Percentiles rank a stretch among this genome's conserved stretches.
Evolutionary conservation across 2,329 filamentous ascomycete species (phyloP).

Genomic region (Achaetomium macrosporum): DNA sequence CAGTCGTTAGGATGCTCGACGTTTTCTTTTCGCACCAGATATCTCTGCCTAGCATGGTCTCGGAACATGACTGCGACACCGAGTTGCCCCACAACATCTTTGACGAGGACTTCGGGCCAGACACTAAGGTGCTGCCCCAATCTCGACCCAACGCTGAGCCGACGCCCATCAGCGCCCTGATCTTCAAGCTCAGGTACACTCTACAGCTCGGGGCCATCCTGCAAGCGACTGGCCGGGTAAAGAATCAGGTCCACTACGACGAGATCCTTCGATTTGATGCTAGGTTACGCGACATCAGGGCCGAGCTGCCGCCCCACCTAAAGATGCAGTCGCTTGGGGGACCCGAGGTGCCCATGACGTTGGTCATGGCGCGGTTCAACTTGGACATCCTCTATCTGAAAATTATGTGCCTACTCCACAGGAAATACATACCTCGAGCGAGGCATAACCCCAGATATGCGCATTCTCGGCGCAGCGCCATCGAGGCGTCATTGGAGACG

Average conservation of each 20-base stretch:
- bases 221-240: conserved; percentile 54
- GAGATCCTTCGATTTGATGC: conserved; percentile 58
- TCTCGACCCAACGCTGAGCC: conserved; percentile 63
- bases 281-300: conserved; percentile 54
- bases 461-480: conserved; percentile 75
- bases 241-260: conserved; percentile 54
- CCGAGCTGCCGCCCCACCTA: conserved; percentile 73
- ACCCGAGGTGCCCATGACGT: conserved; percentile 71
- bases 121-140: conserved; percentile 60
- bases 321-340: conserved; percentile 70
- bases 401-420: conserved; percentile 80
- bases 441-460: conserved; percentile 74
- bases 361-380: conserved; percentile 79
- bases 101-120: conserved; percentile 71
- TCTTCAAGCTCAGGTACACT: conserved; percentile 63
- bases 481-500: conserved; percentile 80
- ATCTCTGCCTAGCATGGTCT: conserved; percentile 62
- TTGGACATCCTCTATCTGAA: conserved; percentile 84
- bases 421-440: conserved; percentile 76
- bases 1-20: conserved; percentile 66
- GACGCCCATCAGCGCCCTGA: conserved; percentile 74
- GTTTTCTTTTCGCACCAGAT: conserved; percentile 72
- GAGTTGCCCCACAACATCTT: conserved; percentile 71
- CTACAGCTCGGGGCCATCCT: conserved; percentile 66
- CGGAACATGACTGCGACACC: conserved; percentile 68